Evolutionary conservation across 805 yeast species (phyloP).

Genomic region (Geotrichum ghanense): DNA sequence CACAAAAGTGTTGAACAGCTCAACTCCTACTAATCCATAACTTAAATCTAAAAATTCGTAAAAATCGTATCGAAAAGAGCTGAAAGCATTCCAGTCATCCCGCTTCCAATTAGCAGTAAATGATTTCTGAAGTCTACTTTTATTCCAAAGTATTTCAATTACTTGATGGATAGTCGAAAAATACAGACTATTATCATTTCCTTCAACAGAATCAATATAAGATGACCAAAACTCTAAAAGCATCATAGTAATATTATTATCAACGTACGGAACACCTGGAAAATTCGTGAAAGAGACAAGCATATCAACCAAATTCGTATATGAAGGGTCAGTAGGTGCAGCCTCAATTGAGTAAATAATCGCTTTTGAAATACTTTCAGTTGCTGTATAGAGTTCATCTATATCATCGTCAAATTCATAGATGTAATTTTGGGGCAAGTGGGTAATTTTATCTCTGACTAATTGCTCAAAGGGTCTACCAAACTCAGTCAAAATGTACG

Average conservation of each 20-base stretch:
- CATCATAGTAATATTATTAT: slow-evolving; percentile 19
- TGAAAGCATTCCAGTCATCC: slow-evolving; percentile 42
- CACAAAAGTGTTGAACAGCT: slow-evolving; percentile 36
- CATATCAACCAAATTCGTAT: slow-evolving; percentile 3
- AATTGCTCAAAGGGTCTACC: neutral
- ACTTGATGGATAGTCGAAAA: slow-evolving; percentile 33
- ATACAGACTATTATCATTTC: slow-evolving; percentile 22
- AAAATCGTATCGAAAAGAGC: slow-evolving; percentile 58
- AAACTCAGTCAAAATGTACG: neutral
- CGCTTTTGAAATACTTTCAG: neutral
- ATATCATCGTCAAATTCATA: neutral
- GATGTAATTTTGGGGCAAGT: neutral
- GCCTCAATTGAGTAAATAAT: neutral
- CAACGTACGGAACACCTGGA: slow-evolving; percentile 15
- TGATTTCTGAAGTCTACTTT: slow-evolving; percentile 34
- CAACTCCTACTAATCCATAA: slow-evolving; percentile 51
- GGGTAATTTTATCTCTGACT: neutral
- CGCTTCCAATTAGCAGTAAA: slow-evolving; percentile 20
- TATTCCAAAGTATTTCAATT: slow-evolving; percentile 56
- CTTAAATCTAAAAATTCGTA: slow-evolving; percentile 65
- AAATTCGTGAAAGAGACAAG: slow-evolving; percentile 10
- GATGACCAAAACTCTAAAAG: slow-evolving; percentile 26
- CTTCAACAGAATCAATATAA: slow-evolving; percentile 22
- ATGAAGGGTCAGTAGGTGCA: neutral
- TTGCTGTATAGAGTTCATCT: neutral